Evolutionary conservation across 31 red algal species (phyloP).

Genomic region (Odonthalia washingtoniensis): DNA sequence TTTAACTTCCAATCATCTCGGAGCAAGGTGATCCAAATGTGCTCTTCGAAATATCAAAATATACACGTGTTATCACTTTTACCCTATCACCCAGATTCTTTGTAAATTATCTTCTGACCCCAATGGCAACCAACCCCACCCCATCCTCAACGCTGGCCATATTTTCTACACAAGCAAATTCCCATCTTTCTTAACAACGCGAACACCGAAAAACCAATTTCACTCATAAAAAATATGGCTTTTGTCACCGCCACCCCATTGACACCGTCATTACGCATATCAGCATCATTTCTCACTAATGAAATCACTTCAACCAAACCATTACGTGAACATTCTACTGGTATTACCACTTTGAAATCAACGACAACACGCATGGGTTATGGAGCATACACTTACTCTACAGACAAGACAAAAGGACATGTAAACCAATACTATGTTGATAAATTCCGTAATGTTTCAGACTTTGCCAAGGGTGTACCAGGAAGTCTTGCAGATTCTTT

Average conservation of each 20-base stretch:
- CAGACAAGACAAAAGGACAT: slow-evolving; percentile 83
- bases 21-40: too few species aligned
- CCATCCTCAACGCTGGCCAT: too few species aligned
- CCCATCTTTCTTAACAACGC: too few species aligned
- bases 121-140: too few species aligned
- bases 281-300: neutral
- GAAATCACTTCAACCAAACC: neutral
- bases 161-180: too few species aligned
- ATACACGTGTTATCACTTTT: too few species aligned
- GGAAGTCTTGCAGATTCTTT: slow-evolving; percentile 34
- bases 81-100: too few species aligned
- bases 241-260: neutral
- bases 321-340: neutral
- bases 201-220: too few species aligned
- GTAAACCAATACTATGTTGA: slow-evolving; percentile 82
- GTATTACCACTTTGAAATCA: neutral
- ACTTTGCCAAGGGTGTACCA: slow-evolving; percentile 52
- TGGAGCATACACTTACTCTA: slow-evolving; percentile 72
- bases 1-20: too few species aligned
- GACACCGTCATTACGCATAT: neutral
- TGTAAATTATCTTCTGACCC: too few species aligned
- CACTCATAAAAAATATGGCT: neutral
- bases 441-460: slow-evolving; percentile 75
- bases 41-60: too few species aligned
- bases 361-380: slow-evolving; percentile 78